Evolutionary conservation across 257 asterid genomes (phyloP).

Genomic region (Leonotis leonurus): DNA sequence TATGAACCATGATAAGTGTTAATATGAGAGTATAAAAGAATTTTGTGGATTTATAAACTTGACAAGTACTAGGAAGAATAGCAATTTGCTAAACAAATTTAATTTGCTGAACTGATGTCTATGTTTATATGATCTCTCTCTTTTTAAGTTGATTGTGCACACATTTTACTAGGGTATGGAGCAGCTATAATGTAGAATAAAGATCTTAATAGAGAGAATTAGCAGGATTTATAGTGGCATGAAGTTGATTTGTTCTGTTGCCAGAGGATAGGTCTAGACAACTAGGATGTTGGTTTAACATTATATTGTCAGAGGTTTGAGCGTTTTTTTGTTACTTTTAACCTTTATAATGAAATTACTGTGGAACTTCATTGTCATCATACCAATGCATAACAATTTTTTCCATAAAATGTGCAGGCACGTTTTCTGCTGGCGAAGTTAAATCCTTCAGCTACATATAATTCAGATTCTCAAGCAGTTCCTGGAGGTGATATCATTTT

Average conservation of each 20-base stretch:
- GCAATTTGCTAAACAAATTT: neutral
- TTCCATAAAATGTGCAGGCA: constrained; percentile 51
- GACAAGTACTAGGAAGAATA: neutral
- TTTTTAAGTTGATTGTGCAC: neutral
- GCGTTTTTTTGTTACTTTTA: neutral
- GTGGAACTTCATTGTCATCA: neutral
- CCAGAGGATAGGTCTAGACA: neutral
- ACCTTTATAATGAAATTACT: constrained; percentile 5
- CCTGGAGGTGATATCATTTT: constrained; percentile 88
- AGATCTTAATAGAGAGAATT: neutral
- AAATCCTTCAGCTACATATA: constrained; percentile 96
- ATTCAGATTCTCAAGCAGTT: constrained; percentile 50
- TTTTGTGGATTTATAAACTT: neutral
- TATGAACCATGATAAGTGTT: neutral
- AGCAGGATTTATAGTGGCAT: neutral
- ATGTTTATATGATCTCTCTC: neutral
- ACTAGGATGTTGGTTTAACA: neutral
- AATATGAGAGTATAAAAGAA: neutral
- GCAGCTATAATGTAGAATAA: neutral
- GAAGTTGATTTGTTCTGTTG: constrained; percentile 6
- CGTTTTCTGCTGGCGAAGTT: constrained; percentile 92
- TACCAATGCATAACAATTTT: neutral
- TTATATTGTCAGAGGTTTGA: neutral
- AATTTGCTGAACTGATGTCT: constrained; percentile 1
- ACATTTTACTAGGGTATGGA: neutral